Percentiles rank a stretch among this genome's conserved stretches.
Conservation (phyloP, 441 rosid species). For the Metrosideros polymorpha region DNA sequence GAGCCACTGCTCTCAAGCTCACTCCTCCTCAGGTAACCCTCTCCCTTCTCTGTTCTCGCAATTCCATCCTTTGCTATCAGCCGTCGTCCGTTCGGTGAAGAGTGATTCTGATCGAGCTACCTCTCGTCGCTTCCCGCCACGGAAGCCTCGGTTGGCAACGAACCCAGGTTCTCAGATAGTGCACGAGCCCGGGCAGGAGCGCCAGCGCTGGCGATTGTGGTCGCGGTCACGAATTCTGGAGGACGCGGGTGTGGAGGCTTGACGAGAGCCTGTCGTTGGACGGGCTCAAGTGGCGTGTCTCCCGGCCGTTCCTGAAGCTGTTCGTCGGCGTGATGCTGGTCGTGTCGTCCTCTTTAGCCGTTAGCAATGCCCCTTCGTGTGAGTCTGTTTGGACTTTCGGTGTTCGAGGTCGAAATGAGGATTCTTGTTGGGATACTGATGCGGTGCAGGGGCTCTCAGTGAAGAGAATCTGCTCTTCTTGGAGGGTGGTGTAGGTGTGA, state of each 20-base stretch:
- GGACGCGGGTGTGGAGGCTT: background rate
- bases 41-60: background rate
- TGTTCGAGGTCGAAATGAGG: background rate
- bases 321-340: constrained; percentile 37
- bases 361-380: constrained; percentile 45
- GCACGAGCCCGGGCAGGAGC: background rate
- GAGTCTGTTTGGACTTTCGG: constrained; percentile 16
- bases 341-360: constrained; percentile 44
- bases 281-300: constrained; percentile 23
- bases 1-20: background rate
- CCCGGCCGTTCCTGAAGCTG: constrained; percentile 26
- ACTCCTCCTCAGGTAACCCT: background rate
- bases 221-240: background rate
- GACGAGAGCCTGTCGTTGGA: background rate
- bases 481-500: no score
- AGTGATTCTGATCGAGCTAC: background rate
- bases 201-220: background rate
- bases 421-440: background rate
- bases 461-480: background rate
- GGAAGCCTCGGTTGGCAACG: background rate
- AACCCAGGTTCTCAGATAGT: background rate
- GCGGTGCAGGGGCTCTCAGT: background rate
- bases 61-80: no score
- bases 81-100: background rate
- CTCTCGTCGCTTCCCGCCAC: background rate